These are phyloP conservation scores for Trematosphaeria pertusa DNA, from an alignment of 2,329 filamentous ascomycete species.

Conservation along the genomic window DNA sequence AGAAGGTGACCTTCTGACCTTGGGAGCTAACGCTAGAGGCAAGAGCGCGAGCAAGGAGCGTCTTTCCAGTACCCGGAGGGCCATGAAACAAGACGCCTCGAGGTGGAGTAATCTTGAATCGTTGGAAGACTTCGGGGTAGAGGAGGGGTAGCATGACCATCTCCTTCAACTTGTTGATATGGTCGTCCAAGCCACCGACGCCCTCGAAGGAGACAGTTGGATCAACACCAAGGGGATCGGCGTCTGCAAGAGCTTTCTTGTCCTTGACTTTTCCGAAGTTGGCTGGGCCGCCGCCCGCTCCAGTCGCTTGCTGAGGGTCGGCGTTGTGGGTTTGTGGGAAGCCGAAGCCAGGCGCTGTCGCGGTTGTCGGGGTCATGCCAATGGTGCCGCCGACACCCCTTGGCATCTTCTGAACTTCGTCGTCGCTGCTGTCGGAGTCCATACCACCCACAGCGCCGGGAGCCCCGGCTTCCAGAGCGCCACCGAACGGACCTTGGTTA, in stretches of 20 bases:
- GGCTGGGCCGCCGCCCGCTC: conserved; percentile 69
- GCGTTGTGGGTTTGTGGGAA: conserved; percentile 65
- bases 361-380: conserved; percentile 67
- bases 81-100: conserved; percentile 96
- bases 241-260: conserved; percentile 88
- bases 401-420: conserved; percentile 74
- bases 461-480: conserved; percentile 78
- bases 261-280: conserved; percentile 95
- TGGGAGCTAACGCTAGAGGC: conserved; percentile 89
- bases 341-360: conserved; percentile 57
- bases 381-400: conserved; percentile 65
- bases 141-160: conserved; percentile 95
- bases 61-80: conserved; percentile 97
- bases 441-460: conserved; percentile 77
- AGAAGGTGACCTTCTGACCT: conserved; percentile 95
- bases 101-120: conserved; percentile 91
- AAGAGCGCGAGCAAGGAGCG: conserved; percentile 88
- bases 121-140: conserved; percentile 91
- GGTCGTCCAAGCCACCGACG: conserved; percentile 88
- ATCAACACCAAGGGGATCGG: conserved; percentile 92
- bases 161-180: conserved; percentile 97
- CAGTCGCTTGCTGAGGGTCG: conserved; percentile 60
- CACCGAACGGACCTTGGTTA: conserved; percentile 91
- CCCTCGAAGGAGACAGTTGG: conserved; percentile 92
- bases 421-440: conserved; percentile 96